phyloP scores from a whole-genome alignment of 352 stramenopile species.

The Pythium phragmiticola region DNA sequence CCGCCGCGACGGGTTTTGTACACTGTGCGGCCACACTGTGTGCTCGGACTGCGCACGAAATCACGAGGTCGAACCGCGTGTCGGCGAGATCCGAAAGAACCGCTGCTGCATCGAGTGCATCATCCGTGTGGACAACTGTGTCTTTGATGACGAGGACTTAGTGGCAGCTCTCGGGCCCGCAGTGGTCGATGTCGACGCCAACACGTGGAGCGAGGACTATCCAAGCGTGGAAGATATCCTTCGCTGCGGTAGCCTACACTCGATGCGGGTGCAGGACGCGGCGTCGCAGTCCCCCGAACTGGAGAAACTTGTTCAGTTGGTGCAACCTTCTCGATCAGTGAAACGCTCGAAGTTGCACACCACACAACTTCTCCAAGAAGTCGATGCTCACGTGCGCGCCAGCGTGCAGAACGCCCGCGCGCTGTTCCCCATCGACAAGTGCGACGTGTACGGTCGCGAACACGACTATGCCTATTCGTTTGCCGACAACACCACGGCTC shows the following conservation, averaged over 20 bases:
- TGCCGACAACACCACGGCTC: slow-evolving; percentile 25
- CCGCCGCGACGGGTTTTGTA: slow-evolving; percentile 46
- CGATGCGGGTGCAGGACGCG: neutral
- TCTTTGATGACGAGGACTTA: slow-evolving; percentile 61
- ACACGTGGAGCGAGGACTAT: slow-evolving; percentile 35
- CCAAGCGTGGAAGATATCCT: neutral
- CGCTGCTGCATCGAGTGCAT: slow-evolving; percentile 58
- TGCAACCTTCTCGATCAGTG: neutral
- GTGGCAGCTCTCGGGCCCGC: slow-evolving; percentile 40
- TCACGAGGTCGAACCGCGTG: slow-evolving; percentile 49
- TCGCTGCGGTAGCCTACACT: slow-evolving; percentile 27
- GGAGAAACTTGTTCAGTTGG: neutral
- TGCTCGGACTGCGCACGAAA: slow-evolving; percentile 52
- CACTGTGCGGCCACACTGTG: slow-evolving; percentile 53
- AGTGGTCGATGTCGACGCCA: slow-evolving; percentile 40
- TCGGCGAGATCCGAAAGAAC: slow-evolving; percentile 50
- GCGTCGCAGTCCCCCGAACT: neutral
- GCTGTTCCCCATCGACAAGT: neutral
- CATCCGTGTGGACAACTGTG: slow-evolving; percentile 50
- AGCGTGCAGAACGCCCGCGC: neutral
- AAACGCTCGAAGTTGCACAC: neutral
- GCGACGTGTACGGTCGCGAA: slow-evolving; percentile 31
- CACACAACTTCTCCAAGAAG: neutral
- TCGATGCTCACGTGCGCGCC: neutral
- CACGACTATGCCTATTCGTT: slow-evolving; percentile 57